These are phyloP conservation scores for Immersiporthe knoxdaviesiana DNA, from an alignment of 2,329 filamentous ascomycete species.

Conservation along the genomic window DNA sequence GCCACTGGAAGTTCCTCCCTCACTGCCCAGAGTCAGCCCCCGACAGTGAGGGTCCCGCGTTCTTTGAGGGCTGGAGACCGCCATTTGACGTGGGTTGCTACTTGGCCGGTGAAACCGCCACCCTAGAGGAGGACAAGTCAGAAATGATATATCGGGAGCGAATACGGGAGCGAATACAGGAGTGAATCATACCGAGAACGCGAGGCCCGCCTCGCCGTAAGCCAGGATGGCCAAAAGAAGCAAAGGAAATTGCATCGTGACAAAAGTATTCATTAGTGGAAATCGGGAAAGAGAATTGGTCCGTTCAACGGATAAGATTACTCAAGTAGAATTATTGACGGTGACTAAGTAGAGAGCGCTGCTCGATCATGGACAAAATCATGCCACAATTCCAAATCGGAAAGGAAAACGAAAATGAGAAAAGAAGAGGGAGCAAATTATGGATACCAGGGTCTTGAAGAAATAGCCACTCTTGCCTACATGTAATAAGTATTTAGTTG, in stretches of 20 bases:
- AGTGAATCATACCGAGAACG: constrained; percentile 23
- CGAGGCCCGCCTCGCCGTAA: constrained; percentile 24
- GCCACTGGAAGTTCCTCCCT: constrained; percentile 7
- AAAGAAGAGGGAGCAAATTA: not conserved
- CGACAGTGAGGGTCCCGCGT: constrained; percentile 20
- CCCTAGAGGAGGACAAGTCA: constrained; percentile 20
- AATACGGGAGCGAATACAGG: too few species aligned
- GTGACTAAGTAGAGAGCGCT: not conserved
- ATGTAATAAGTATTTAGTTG: not conserved
- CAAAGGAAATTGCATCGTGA: constrained; percentile 18
- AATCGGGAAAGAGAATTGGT: not conserved
- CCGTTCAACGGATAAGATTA: constrained; percentile 22
- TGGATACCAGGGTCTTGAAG: not conserved
- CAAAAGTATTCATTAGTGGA: not conserved
- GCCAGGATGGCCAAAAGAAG: constrained; percentile 21
- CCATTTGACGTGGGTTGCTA: constrained; percentile 11
- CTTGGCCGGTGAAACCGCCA: constrained; percentile 19
- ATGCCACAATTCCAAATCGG: not conserved
- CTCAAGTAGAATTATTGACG: not conserved
- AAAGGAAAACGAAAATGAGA: not conserved
- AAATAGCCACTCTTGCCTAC: not conserved
- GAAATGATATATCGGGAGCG: not conserved
- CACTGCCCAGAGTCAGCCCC: constrained; percentile 25
- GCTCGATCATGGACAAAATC: not conserved
- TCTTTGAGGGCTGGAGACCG: constrained; percentile 9